Percentiles rank a stretch among this genome's conserved stretches.
Evolutionary conservation across 208 protist species (phyloP).

Genomic region (Trypanosomatidae sp.): DNA sequence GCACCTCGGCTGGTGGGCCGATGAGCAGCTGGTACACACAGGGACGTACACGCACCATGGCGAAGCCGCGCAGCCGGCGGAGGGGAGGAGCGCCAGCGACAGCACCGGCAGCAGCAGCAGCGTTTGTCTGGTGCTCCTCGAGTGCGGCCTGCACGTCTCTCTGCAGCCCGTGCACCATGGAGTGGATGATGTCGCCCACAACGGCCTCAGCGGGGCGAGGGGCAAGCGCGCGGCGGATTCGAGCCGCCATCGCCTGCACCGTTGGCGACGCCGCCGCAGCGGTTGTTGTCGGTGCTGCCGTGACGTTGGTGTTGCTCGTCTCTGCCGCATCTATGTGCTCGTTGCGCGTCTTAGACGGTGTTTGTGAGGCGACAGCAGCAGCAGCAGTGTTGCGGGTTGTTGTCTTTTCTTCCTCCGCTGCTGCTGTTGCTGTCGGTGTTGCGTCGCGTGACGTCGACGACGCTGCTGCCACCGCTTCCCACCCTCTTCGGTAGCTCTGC

Average conservation of each 20-base stretch:
- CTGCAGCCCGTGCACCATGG: slow-evolving; percentile 57
- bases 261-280: background rate
- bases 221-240: slow-evolving; percentile 63
- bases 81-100: too few relatives aligned
- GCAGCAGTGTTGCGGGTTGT: too few relatives aligned
- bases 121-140: background rate
- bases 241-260: slow-evolving; percentile 13
- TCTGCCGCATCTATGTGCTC: too few relatives aligned
- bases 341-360: too few relatives aligned
- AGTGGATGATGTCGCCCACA: slow-evolving; percentile 63
- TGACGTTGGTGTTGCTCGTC: too few relatives aligned
- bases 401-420: too few relatives aligned
- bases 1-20: slow-evolving; percentile 17
- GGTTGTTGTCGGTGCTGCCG: background rate
- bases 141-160: slow-evolving; percentile 30
- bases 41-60: slow-evolving; percentile 32
- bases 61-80: slow-evolving; percentile 19
- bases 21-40: slow-evolving; percentile 41
- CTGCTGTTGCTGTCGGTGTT: background rate
- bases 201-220: slow-evolving; percentile 50
- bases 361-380: too few relatives aligned
- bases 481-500: slow-evolving; percentile 6
- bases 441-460: background rate
- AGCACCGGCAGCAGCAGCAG: too few relatives aligned
- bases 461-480: background rate